Percentiles rank a stretch among this genome's conserved stretches.
Conservation (phyloP, 2,329 filamentous ascomycete genomes). For the Aspergillus awamori region DNA sequence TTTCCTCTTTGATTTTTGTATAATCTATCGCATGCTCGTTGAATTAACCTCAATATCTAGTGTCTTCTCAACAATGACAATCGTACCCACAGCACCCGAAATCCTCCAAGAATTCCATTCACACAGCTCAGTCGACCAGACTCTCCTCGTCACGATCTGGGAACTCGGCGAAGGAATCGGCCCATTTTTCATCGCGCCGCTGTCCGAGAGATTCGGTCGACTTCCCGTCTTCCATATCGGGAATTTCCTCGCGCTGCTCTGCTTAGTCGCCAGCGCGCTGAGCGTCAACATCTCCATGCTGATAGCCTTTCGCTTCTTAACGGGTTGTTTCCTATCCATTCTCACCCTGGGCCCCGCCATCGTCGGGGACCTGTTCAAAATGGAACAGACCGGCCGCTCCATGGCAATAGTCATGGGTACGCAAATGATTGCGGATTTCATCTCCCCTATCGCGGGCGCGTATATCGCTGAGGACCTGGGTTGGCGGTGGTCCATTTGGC, state of each 20-base stretch:
- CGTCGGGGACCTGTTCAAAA: not conserved
- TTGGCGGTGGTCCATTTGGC: conserved; percentile 1
- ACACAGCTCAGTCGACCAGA: conserved; percentile 16
- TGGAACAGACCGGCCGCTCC: not conserved
- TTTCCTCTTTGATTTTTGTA: too few relatives aligned
- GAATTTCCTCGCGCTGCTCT: conserved; percentile 39
- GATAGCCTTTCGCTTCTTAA: not conserved
- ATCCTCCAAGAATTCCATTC: conserved; percentile 9
- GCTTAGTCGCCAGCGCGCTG: conserved; percentile 44
- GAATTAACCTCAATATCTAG: not conserved
- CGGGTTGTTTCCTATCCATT: not conserved
- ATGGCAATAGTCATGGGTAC: not conserved
- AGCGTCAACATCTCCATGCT: conserved; percentile 1
- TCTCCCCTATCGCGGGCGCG: not conserved
- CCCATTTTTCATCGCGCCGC: conserved; percentile 49
- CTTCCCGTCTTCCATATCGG: conserved; percentile 41
- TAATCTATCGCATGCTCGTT: too few relatives aligned
- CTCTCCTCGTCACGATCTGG: conserved; percentile 53
- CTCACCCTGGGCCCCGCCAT: not conserved
- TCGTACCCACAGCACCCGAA: not conserved
- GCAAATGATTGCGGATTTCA: not conserved
- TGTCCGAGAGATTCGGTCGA: conserved; percentile 50
- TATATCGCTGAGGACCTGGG: not conserved
- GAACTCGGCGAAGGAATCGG: conserved; percentile 53
- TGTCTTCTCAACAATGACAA: conserved; percentile 1